These are phyloP conservation scores for Fusarium staphyleae DNA, from an alignment of 2,329 filamentous ascomycete species.

Conservation along the genomic window DNA sequence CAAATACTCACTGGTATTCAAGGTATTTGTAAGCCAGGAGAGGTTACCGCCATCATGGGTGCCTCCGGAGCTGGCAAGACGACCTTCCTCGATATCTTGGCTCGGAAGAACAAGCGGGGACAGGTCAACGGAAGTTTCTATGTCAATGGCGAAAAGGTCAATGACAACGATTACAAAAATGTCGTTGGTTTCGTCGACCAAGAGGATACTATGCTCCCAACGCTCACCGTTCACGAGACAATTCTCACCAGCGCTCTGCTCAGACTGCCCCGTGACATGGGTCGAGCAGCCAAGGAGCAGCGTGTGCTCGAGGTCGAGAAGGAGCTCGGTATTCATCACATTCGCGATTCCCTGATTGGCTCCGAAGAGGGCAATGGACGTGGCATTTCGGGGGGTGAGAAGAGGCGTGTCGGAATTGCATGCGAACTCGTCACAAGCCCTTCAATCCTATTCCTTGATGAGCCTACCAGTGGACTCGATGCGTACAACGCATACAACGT, in stretches of 20 bases:
- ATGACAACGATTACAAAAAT: conserved; percentile 83
- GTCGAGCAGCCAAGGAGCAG: conserved; percentile 84
- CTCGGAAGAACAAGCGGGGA: conserved; percentile 95
- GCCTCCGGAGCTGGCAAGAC: conserved; percentile 98
- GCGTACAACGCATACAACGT: conserved; percentile 99
- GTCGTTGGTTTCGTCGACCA: conserved; percentile 98
- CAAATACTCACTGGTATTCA: conserved; percentile 81
- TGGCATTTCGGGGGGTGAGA: conserved; percentile 96
- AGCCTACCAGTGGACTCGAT: conserved; percentile 94
- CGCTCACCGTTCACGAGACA: conserved; percentile 95
- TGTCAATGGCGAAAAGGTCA: conserved; percentile 91
- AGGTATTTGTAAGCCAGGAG: conserved; percentile 91
- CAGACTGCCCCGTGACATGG: conserved; percentile 92
- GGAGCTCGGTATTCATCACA: conserved; percentile 92
- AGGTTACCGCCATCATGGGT: conserved; percentile 97
- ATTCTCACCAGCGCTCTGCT: conserved; percentile 93
- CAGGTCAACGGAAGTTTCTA: conserved; percentile 80
- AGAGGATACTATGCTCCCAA: conserved; percentile 95
- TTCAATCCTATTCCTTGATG: conserved; percentile 95
- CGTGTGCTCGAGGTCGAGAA: conserved; percentile 92
- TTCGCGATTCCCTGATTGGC: conserved; percentile 92
- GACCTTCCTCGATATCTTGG: conserved; percentile 93
- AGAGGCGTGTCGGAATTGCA: conserved; percentile 93
- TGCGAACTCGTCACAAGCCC: conserved; percentile 98
- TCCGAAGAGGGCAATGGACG: conserved; percentile 94